Conservation (phyloP, 768 basidiomycete species). For the Termitomyces sp. region DNA sequence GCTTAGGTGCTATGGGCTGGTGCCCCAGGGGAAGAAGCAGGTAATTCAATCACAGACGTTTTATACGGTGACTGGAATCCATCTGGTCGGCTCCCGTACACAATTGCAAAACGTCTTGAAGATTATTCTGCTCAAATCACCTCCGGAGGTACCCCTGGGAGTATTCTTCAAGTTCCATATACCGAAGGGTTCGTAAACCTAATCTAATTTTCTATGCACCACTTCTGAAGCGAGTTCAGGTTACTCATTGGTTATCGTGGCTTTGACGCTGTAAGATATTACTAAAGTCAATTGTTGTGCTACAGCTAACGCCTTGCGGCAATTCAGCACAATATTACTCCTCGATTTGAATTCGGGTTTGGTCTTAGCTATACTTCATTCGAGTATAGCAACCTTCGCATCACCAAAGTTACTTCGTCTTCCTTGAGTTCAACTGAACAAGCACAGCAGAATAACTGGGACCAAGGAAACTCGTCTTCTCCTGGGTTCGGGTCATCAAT, state of each 20-base stretch:
- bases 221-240: conserved; percentile 22
- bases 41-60: conserved; percentile 64
- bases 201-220: not conserved
- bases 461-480: conserved; percentile 49
- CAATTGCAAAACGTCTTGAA: conserved; percentile 52
- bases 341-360: conserved; percentile 87
- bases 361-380: conserved; percentile 86
- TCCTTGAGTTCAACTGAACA: conserved; percentile 28
- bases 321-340: conserved; percentile 56
- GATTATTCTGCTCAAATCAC: conserved; percentile 57
- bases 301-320: conserved; percentile 7
- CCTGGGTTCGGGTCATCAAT: conserved; percentile 52
- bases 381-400: conserved; percentile 54
- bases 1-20: conserved; percentile 61
- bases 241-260: conserved; percentile 68
- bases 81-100: conserved; percentile 65
- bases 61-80: conserved; percentile 69
- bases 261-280: conserved; percentile 54
- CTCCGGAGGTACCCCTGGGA: conserved; percentile 26
- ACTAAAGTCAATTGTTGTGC: conserved; percentile 4
- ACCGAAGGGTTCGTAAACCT: conserved; percentile 39
- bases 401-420: conserved; percentile 34
- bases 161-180: conserved; percentile 50
- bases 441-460: conserved; percentile 45
- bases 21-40: conserved; percentile 60